Conservation (phyloP, 2,329 filamentous ascomycete genomes). For the Colletotrichum tabaci region DNA sequence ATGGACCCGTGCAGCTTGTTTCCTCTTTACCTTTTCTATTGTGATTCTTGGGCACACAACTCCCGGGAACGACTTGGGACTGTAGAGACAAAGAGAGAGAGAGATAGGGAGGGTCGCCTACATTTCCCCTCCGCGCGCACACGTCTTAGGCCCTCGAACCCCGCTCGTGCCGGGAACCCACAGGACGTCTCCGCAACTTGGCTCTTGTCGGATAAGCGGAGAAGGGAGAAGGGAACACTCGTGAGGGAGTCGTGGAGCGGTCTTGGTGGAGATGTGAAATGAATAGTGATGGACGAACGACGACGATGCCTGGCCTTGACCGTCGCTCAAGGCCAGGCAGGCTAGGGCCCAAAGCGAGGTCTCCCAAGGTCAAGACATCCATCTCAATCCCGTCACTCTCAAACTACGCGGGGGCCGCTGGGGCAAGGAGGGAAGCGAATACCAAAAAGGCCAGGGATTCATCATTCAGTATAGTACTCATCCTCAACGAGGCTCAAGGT, state of each 20-base stretch:
- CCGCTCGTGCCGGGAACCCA: constrained; percentile 15
- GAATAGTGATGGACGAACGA: neutral
- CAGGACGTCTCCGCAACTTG: neutral
- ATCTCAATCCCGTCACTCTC: too few relatives aligned
- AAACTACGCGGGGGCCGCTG: neutral
- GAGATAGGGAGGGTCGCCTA: neutral
- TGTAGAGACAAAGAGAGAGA: too few relatives aligned
- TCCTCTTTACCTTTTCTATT: too few relatives aligned
- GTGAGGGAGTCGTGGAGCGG: neutral
- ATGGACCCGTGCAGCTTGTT: too few relatives aligned
- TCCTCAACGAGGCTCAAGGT: constrained; percentile 1
- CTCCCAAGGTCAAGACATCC: neutral
- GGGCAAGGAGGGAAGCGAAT: neutral
- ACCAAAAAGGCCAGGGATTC: neutral
- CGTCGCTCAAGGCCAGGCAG: neutral
- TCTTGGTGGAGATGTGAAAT: neutral
- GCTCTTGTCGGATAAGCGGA: constrained; percentile 11
- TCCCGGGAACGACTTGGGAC: too few relatives aligned
- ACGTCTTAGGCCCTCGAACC: neutral
- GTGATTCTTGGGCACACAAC: too few relatives aligned
- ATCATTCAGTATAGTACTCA: constrained; percentile 5
- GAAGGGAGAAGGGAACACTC: neutral
- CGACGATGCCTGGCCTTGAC: neutral
- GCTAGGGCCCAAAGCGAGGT: too few relatives aligned
- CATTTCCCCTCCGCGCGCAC: neutral